A percentile compares a stretch with the other conserved stretches of the same genome.
Evolutionary conservation across 192 early-diverging fungal species (phyloP).

Genomic region (Paraglomus occultum): DNA sequence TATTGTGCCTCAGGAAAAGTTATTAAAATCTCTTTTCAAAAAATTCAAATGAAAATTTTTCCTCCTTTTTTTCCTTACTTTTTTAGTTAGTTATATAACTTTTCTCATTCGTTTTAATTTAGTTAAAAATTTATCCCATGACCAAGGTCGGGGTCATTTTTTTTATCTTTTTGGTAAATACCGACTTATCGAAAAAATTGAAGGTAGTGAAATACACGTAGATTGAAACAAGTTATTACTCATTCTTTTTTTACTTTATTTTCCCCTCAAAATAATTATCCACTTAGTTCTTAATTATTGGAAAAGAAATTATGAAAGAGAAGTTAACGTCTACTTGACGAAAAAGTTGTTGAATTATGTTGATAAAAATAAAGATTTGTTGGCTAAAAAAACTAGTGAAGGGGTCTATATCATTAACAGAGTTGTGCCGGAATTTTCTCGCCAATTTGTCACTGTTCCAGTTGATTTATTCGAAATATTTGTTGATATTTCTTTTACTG

Average conservation of each 20-base stretch:
- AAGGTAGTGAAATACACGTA: background rate
- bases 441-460: background rate
- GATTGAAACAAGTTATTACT: background rate
- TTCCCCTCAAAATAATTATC: background rate
- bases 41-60: conserved; percentile 18
- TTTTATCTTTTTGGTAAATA: too few relatives aligned
- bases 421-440: background rate
- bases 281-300: background rate
- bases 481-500: background rate
- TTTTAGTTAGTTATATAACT: conserved; percentile 10
- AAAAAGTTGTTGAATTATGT: conserved; percentile 7
- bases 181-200: background rate
- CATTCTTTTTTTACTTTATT: conserved; percentile 9
- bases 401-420: background rate
- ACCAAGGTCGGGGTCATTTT: too few relatives aligned
- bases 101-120: conserved; percentile 23
- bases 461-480: conserved; percentile 5
- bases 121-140: conserved; percentile 6
- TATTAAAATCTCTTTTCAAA: conserved; percentile 7
- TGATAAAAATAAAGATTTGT: background rate
- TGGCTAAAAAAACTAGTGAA: background rate
- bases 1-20: background rate
- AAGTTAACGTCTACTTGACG: background rate
- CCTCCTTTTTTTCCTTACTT: background rate
- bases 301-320: background rate